Evolutionary conservation across 2,329 filamentous ascomycete genomes (phyloP).

Genomic region (Neospermospora avenae): DNA sequence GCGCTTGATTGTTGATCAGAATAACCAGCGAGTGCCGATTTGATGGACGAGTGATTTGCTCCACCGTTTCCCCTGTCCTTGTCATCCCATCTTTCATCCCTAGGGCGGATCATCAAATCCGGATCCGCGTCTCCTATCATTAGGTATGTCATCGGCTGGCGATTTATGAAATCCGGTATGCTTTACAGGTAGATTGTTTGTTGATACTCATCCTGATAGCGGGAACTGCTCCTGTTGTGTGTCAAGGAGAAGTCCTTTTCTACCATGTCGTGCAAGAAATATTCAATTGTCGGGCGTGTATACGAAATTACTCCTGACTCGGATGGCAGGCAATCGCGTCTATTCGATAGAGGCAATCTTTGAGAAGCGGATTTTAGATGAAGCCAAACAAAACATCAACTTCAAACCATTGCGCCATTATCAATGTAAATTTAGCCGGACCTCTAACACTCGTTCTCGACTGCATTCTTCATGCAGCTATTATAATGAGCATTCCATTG

Average conservation of each 20-base stretch:
- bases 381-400: slow-evolving; percentile 12
- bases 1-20: slow-evolving; percentile 17
- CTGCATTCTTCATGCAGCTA: slow-evolving; percentile 27
- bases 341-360: not conserved
- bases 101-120: slow-evolving; percentile 19
- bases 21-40: slow-evolving; percentile 18
- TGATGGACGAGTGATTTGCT: slow-evolving; percentile 5
- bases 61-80: slow-evolving; percentile 7
- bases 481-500: slow-evolving; percentile 25
- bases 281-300: no score
- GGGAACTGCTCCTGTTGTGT: not conserved
- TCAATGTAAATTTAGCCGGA: slow-evolving; percentile 7
- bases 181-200: not conserved
- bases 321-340: not conserved
- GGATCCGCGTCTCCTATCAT: slow-evolving; percentile 9
- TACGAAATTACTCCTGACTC: not conserved
- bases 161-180: not conserved
- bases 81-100: slow-evolving; percentile 2
- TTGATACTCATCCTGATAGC: slow-evolving; percentile 1
- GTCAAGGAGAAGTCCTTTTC: not conserved
- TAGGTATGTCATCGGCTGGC: not conserved
- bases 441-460: slow-evolving; percentile 20
- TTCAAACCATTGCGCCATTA: slow-evolving; percentile 9
- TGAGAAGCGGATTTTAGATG: slow-evolving; percentile 6
- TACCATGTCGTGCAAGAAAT: not conserved